phyloP scores from a whole-genome alignment of 2,329 filamentous ascomycete species.

The Fusarium oxysporum region DNA sequence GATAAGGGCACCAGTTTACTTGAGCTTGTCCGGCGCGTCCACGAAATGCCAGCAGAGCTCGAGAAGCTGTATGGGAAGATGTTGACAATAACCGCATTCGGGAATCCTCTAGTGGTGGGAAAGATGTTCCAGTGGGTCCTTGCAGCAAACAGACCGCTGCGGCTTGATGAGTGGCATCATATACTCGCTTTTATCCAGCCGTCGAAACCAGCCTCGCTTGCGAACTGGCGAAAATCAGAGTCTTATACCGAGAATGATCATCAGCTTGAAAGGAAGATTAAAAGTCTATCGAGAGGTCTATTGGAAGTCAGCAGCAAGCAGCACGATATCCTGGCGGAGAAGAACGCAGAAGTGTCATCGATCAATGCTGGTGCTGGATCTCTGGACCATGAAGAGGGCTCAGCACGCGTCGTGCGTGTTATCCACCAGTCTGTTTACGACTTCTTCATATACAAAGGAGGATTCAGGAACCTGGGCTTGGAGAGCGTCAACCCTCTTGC shows the following conservation, averaged over 20 bases:
- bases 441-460: slow-evolving; percentile 2
- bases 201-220: background rate
- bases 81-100: accelerated
- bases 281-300: slow-evolving; percentile 4
- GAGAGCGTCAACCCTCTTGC: accelerated
- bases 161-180: slow-evolving; percentile 33
- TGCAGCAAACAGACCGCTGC: background rate
- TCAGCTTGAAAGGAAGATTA: slow-evolving; percentile 27
- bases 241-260: slow-evolving; percentile 5
- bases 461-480: background rate
- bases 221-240: slow-evolving; percentile 1
- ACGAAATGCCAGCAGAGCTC: background rate
- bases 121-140: slow-evolving; percentile 26
- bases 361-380: slow-evolving; percentile 23
- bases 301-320: slow-evolving; percentile 1
- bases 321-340: background rate
- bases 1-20: background rate
- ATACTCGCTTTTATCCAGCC: slow-evolving; percentile 17
- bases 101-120: background rate
- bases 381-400: slow-evolving; percentile 14
- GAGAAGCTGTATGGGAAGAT: background rate
- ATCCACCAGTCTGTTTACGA: slow-evolving; percentile 28
- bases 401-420: slow-evolving; percentile 6
- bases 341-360: background rate
- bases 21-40: too few relatives aligned